A percentile compares a stretch with the other conserved stretches of the same genome.
These are phyloP conservation scores for Xylaria multiplex DNA, from an alignment of 2,329 filamentous ascomycete genomes.

Conservation along the genomic window DNA sequence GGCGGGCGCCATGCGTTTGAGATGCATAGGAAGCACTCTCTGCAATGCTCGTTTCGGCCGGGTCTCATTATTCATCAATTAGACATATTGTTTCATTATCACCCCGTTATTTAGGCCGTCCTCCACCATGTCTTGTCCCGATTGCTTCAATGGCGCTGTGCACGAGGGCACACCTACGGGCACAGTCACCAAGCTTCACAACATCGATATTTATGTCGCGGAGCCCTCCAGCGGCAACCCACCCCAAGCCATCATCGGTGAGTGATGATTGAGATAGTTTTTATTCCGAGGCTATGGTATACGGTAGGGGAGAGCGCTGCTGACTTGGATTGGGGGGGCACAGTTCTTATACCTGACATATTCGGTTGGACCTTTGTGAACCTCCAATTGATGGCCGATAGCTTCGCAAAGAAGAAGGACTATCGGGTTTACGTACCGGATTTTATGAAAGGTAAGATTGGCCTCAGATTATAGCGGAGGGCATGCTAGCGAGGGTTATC, in stretches of 20 bases:
- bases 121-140: slow-evolving; percentile 41
- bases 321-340: not conserved
- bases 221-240: slow-evolving; percentile 50
- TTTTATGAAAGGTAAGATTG: slow-evolving; percentile 58
- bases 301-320: not conserved
- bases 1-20: too few relatives aligned
- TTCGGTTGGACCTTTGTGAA: slow-evolving; percentile 67
- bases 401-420: slow-evolving; percentile 60
- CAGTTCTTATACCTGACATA: slow-evolving; percentile 63
- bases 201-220: slow-evolving; percentile 60
- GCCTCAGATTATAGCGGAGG: not conserved
- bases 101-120: not conserved
- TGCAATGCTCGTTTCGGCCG: not conserved
- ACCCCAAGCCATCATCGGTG: slow-evolving; percentile 57
- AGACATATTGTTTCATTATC: too few relatives aligned
- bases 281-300: not conserved
- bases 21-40: too few relatives aligned
- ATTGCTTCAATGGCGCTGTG: slow-evolving; percentile 59
- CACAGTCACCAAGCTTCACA: slow-evolving; percentile 57
- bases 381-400: slow-evolving; percentile 62
- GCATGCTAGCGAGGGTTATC: not conserved
- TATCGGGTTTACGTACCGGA: slow-evolving; percentile 66
- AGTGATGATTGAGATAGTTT: not conserved
- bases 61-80: not conserved
- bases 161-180: slow-evolving; percentile 59